Evolutionary conservation across 2,329 filamentous ascomycete genomes (phyloP), one percentile per base, ranked within the genome.

Genomic region (Piedraia hortae): DNA sequence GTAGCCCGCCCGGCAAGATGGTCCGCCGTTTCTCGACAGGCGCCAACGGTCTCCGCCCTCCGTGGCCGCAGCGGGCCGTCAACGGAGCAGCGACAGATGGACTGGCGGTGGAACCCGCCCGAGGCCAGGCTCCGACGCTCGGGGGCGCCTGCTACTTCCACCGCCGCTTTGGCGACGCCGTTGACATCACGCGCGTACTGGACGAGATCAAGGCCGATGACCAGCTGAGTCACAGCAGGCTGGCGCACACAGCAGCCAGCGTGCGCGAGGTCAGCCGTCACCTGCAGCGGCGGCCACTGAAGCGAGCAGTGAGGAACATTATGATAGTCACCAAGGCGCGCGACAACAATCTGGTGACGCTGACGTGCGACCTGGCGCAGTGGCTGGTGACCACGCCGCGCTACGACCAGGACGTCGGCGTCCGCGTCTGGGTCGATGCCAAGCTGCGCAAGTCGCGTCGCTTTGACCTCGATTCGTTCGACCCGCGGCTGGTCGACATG

Each of bases 311-410:
- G 20, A 66, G 64, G 39, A 91, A 77, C 43, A 63, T 97, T 38
- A 93, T 97, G 85, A 90, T 97, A 38, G 75, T 97, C 31, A 97
- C 85, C 29, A 97, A 93, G 48, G 85, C 85, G 11, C 66, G 85
- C 30, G 85, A 97, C 49, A 93, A 97, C 41, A 66, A 75, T 34
- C 59, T 97, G 9, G 82, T 97, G 15, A 62, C 72, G 34, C 55
- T 91, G 33, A 97, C 85, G 2, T 62, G 74, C 27, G 78, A 97
- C 43, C 53, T 97, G 27, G 57, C 82, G 6, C 62, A 68, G 34
- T 97, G 82, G 77, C 56, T 97, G 15, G 59, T 97, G 28, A 62
- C 60, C 28, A 91, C 78, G 3, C 78, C 85, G 7, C 65, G 85
- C 21, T 90, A 97, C 42, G 77, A 77, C 19, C 77, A 64, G 24